These are phyloP conservation scores for Sutorius australiensis DNA, from an alignment of 768 basidiomycete genomes.

Conservation along the genomic window DNA sequence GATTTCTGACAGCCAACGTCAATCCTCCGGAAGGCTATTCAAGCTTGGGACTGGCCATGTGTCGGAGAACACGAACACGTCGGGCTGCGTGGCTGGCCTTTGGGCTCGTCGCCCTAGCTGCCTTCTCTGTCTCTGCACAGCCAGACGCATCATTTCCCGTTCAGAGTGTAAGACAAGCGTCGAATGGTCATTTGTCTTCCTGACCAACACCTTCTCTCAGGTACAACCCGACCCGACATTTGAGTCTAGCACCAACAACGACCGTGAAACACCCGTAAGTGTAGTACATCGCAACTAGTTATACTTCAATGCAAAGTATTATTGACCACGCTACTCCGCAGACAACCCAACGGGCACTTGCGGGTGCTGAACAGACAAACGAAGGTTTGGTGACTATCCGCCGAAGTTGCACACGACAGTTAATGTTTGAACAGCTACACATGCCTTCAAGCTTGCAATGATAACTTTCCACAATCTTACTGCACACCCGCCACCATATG, in stretches of 20 bases:
- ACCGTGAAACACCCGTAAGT: constrained; percentile 16
- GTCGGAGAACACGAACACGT: constrained; percentile 25
- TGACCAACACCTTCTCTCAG: constrained; percentile 6
- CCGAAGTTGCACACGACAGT: neutral
- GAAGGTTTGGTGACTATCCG: constrained; percentile 42
- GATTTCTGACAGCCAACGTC: neutral
- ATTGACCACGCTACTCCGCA: constrained; percentile 7
- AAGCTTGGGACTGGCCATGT: neutral
- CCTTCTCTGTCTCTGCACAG: constrained; percentile 43
- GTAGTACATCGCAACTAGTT: neutral
- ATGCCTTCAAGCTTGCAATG: constrained; percentile 75
- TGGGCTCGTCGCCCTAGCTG: constrained; percentile 51
- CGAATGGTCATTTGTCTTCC: neutral
- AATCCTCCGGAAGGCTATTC: neutral
- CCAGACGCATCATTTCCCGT: constrained; percentile 13
- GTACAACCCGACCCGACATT: constrained; percentile 12
- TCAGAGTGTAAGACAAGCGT: constrained; percentile 14
- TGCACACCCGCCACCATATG: constrained; percentile 52
- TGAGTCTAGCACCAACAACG: neutral
- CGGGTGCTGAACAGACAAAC: constrained; percentile 40
- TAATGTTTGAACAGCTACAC: constrained; percentile 44
- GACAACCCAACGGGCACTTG: constrained; percentile 9
- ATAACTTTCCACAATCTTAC: constrained; percentile 62
- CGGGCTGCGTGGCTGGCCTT: constrained; percentile 61
- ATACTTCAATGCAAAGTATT: neutral